These are phyloP conservation scores for Helianthus annuus DNA, from an alignment of 129 eudicot species.

Conservation along the genomic window DNA sequence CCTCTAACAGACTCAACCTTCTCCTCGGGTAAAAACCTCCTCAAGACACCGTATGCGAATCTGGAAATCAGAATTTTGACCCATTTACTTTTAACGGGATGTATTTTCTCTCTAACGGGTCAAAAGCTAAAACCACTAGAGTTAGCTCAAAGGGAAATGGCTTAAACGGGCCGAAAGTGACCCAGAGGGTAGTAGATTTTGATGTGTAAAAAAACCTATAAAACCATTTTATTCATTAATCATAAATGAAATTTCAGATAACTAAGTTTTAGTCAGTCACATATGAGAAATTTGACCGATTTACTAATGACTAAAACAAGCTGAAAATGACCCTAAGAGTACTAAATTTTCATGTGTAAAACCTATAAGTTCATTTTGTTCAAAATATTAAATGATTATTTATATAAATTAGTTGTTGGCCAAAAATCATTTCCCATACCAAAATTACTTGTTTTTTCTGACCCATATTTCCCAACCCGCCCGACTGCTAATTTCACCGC, in stretches of 20 bases:
- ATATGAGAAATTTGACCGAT: not conserved
- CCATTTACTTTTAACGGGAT: not conserved
- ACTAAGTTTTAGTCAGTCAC: not conserved
- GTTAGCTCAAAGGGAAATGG: not conserved
- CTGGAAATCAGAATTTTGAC: slow-evolving; percentile 37
- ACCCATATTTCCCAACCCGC: too few species aligned
- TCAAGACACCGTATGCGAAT: slow-evolving; percentile 53
- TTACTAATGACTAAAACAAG: too few species aligned
- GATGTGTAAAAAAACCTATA: not conserved
- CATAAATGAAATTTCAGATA: not conserved
- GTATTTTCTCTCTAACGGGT: not conserved
- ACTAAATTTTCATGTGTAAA: too few species aligned
- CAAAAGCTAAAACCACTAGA: not conserved
- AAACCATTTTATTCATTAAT: not conserved
- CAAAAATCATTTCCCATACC: not conserved
- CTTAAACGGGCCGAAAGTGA: not conserved
- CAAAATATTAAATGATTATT: not conserved
- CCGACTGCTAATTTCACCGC: not conserved
- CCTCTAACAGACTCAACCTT: slow-evolving; percentile 76
- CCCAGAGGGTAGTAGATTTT: too few species aligned
- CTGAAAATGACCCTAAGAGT: too few species aligned
- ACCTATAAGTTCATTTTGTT: not conserved
- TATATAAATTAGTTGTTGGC: not conserved
- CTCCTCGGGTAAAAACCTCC: slow-evolving; percentile 79
- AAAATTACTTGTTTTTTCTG: too few species aligned